Evolutionary conservation across 352 stramenopile genomes (phyloP), one percentile per base, ranked within the genome.

Genomic region (Pilasporangium apinafurcum): DNA sequence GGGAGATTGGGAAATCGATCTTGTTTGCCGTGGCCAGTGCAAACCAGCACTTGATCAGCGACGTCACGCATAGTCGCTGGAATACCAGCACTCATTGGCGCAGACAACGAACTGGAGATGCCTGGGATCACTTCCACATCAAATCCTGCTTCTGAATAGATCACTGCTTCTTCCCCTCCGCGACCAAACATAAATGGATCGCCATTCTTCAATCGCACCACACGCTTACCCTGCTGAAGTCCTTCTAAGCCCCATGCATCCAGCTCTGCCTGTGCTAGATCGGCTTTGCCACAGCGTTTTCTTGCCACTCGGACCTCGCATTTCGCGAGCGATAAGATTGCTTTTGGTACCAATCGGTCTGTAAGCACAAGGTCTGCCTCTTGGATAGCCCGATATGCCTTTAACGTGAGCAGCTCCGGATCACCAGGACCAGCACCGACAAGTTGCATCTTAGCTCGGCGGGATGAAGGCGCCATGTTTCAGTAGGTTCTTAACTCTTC

Each of bases 101-200:
- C 95, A 20, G 88, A 95, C 36, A 98, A 91, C 37, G 92, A 91
- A 37, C 91, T 95, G n/a, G 90, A 97, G 56, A 98, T 95, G 43
- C 95, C 95, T 17, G 95, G 79, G 20, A 96, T 69, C 29, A 96
- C 76, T 22, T 87, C 76, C 1, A 87, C 68, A 24, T 95, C 83
- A 44, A 86, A 93, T 29, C 78, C 77, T 4, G 65, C 68, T 16
- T 81, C 56, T 6, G 73, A 79, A 58, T 88, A 89, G 53, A 92
- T 73, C 32, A 85, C 65, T 2, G 75, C 80, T 66, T 99, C 95
- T 68, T 99, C 95, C 16, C 90, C 95, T 5, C 95, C 95, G 42
- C 95, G 62, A 20, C 95, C 95, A 62, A 98, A 99, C 38, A 99
- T 86, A 73, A 98, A 98, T 31, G 95, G 95, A 57, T 99, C 95